A percentile compares a stretch with the other conserved stretches of the same genome.
Conservation (phyloP, 2,329 filamentous ascomycete genomes). For the Paraphoma chrysanthemicola region DNA sequence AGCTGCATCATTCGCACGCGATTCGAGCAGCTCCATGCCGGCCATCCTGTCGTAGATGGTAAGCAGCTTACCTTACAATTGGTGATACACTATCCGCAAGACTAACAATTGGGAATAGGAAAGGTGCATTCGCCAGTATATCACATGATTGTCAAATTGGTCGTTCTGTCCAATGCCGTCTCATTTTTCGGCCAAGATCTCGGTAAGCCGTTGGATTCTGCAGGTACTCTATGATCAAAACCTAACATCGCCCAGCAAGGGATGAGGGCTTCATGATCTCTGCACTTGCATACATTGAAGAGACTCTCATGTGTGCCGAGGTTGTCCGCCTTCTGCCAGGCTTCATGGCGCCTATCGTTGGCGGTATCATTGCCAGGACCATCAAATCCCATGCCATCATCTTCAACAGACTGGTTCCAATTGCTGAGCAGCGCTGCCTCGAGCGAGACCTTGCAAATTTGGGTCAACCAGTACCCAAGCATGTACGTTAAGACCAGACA, state of each 20-base stretch:
- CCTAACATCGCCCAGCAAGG: constrained; percentile 12
- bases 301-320: constrained; percentile 33
- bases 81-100: neutral
- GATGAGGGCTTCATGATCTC: constrained; percentile 32
- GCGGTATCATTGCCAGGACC: constrained; percentile 15
- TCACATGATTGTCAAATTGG: constrained; percentile 18
- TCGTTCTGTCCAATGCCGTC: constrained; percentile 19
- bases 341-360: constrained; percentile 19
- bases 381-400: constrained; percentile 20
- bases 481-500: constrained; percentile 1
- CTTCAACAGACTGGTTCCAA: constrained; percentile 19
- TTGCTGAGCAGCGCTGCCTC: constrained; percentile 18
- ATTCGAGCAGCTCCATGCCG: constrained; percentile 13
- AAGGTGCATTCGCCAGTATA: constrained; percentile 14
- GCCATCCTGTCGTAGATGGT: constrained; percentile 8
- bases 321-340: constrained; percentile 24
- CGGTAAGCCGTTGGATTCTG: neutral
- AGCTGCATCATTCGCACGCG: constrained; percentile 8
- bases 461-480: constrained; percentile 12
- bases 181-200: constrained; percentile 25
- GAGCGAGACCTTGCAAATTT: constrained; percentile 16
- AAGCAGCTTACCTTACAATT: neutral
- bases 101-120: constrained; percentile 2
- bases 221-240: neutral
- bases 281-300: constrained; percentile 28